Conservation (phyloP, 768 basidiomycete species). For the Amanita phalloides region DNA sequence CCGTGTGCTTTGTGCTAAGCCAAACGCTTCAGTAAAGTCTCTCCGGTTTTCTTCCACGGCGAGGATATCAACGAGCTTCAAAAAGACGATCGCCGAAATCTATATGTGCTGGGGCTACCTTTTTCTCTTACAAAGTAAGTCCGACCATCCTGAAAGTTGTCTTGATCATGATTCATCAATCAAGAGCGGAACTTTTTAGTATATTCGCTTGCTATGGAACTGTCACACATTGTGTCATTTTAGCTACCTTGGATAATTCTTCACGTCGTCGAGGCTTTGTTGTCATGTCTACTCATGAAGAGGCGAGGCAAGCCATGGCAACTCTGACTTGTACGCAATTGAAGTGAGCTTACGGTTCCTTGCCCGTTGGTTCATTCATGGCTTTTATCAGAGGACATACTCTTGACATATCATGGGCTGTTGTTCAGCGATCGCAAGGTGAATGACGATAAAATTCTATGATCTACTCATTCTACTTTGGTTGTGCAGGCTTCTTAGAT, state of each 20-base stretch:
- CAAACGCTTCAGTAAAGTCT: slow-evolving; percentile 23
- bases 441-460: background rate
- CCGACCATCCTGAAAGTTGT: background rate
- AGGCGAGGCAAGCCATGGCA: slow-evolving; percentile 62
- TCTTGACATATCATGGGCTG: slow-evolving; percentile 80
- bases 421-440: slow-evolving; percentile 82
- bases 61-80: slow-evolving; percentile 10
- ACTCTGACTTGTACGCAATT: slow-evolving; percentile 57
- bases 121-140: slow-evolving; percentile 71
- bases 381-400: slow-evolving; percentile 45
- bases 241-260: slow-evolving; percentile 77
- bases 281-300: slow-evolving; percentile 66
- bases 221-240: slow-evolving; percentile 68
- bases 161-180: background rate
- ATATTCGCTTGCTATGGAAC: slow-evolving; percentile 56
- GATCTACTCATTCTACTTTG: background rate
- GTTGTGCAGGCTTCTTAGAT: slow-evolving; percentile 56
- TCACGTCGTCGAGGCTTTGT: slow-evolving; percentile 78
- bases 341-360: slow-evolving; percentile 32
- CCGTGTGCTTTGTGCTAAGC: background rate
- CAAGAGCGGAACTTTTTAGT: slow-evolving; percentile 44
- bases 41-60: slow-evolving; percentile 18
- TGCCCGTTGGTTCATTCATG: background rate
- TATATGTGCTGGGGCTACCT: slow-evolving; percentile 78
- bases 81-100: slow-evolving; percentile 55